Evolutionary conservation across 2,329 filamentous ascomycete species (phyloP).

Genomic region (Talaromyces sp.): DNA sequence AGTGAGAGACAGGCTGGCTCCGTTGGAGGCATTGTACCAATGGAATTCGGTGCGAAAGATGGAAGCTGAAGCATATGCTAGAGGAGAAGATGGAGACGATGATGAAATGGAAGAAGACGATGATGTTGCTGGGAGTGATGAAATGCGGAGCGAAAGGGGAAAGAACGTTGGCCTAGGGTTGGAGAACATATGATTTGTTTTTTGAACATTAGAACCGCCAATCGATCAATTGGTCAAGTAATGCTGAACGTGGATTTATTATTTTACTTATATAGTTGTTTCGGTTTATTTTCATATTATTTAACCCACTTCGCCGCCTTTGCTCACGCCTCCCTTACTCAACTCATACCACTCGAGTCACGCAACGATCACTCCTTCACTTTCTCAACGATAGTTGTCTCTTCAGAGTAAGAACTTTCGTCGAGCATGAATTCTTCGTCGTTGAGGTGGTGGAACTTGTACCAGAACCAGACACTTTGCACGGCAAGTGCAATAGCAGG

Average conservation of each 20-base stretch:
- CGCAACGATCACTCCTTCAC: background rate
- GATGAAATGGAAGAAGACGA: background rate
- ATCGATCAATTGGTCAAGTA: background rate
- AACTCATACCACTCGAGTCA: background rate
- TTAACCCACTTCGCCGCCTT: background rate
- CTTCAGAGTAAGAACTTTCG: background rate
- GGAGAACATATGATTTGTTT: background rate
- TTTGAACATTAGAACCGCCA: background rate
- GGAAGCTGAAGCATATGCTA: background rate
- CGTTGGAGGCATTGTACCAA: slow-evolving; percentile 2
- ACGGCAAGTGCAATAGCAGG: slow-evolving; percentile 45
- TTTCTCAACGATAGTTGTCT: background rate
- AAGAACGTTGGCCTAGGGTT: background rate
- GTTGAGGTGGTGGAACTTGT: slow-evolving; percentile 43
- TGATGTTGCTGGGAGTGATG: background rate
- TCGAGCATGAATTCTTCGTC: slow-evolving; percentile 42
- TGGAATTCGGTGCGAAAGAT: slow-evolving; percentile 3
- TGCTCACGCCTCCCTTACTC: background rate
- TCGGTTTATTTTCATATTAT: background rate
- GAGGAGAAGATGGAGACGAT: background rate
- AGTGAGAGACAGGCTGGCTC: background rate
- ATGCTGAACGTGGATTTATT: background rate
- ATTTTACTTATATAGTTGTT: background rate
- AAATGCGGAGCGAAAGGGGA: background rate
- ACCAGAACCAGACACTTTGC: slow-evolving; percentile 46